These are phyloP conservation scores for Stevia rebaudiana DNA, from an alignment of 140 eudicot genomes.

Conservation along the genomic window DNA sequence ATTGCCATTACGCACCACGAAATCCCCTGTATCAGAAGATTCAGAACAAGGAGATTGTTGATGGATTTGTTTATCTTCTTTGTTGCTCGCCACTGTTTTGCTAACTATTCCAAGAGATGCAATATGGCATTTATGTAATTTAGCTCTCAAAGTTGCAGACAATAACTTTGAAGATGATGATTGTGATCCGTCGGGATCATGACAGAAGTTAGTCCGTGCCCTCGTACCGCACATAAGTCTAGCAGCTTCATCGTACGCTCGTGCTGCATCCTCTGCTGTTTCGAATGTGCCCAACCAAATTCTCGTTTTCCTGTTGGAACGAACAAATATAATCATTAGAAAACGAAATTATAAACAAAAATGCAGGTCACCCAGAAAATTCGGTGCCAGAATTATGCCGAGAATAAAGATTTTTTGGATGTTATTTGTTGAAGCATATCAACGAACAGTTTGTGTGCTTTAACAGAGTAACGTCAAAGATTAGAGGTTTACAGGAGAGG, in stretches of 20 bases:
- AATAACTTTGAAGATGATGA: slow-evolving; percentile 44
- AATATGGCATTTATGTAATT: slow-evolving; percentile 80
- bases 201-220: slow-evolving; percentile 67
- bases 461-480: neutral
- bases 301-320: slow-evolving; percentile 70
- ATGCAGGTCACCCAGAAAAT: neutral
- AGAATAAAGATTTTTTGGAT: neutral
- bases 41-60: slow-evolving; percentile 22
- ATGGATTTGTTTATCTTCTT: slow-evolving; percentile 31
- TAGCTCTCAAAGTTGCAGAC: slow-evolving; percentile 73
- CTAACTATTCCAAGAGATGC: slow-evolving; percentile 56
- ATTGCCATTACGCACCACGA: slow-evolving; percentile 23
- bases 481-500: slow-evolving; percentile 60
- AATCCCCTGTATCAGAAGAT: slow-evolving; percentile 16
- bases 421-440: slow-evolving; percentile 10
- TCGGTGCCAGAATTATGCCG: neutral
- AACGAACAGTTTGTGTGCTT: slow-evolving; percentile 17
- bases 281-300: slow-evolving; percentile 98
- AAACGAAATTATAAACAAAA: neutral
- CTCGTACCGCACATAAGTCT: slow-evolving; percentile 85
- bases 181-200: slow-evolving; percentile 31
- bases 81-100: slow-evolving; percentile 24
- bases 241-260: slow-evolving; percentile 97
- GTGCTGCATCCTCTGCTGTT: slow-evolving; percentile 95
- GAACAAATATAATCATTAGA: slow-evolving; percentile 5